phyloP scores from a whole-genome alignment of 768 basidiomycete genomes.

The Podaxis pistillaris region DNA sequence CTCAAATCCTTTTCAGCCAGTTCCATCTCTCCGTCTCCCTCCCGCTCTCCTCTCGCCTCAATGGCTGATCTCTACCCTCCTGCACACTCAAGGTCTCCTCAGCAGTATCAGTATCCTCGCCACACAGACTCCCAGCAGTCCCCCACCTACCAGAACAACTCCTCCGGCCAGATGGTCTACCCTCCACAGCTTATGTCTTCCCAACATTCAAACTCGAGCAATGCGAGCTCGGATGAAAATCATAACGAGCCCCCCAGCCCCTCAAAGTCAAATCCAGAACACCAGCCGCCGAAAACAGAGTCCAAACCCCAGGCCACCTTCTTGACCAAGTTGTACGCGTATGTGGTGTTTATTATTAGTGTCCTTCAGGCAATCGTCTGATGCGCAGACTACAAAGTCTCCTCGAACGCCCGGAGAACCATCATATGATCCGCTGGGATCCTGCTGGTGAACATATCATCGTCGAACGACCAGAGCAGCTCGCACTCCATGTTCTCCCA shows the following conservation, averaged over 20 bases:
- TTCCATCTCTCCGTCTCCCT: conserved; percentile 20
- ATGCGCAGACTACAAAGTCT: conserved; percentile 46
- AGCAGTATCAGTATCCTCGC: conserved; percentile 19
- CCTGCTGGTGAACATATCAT: conserved; percentile 92
- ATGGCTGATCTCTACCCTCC: conserved; percentile 62
- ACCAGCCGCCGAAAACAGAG: conserved; percentile 60
- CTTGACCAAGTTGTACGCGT: conserved; percentile 96
- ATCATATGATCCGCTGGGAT: conserved; percentile 97
- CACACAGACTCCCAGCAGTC: conserved; percentile 18
- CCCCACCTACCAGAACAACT: conserved; percentile 26
- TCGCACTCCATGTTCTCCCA: conserved; percentile 91
- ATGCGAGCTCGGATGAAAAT: conserved; percentile 42
- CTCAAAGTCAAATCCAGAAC: conserved; percentile 36
- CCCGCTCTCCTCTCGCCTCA: conserved; percentile 26
- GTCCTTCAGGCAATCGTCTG: not conserved
- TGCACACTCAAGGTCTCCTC: conserved; percentile 28
- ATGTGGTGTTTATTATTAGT: conserved; percentile 31
- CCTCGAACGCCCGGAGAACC: conserved; percentile 88
- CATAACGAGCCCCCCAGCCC: conserved; percentile 49
- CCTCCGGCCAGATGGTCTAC: conserved; percentile 31
- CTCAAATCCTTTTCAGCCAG: conserved; percentile 8
- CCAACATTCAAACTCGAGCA: conserved; percentile 39
- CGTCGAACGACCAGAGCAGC: conserved; percentile 90
- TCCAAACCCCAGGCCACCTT: conserved; percentile 92
- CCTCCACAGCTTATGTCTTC: conserved; percentile 35